phyloP scores from a whole-genome alignment of 768 basidiomycete genomes.

The Rossbeevera mucosa region DNA sequence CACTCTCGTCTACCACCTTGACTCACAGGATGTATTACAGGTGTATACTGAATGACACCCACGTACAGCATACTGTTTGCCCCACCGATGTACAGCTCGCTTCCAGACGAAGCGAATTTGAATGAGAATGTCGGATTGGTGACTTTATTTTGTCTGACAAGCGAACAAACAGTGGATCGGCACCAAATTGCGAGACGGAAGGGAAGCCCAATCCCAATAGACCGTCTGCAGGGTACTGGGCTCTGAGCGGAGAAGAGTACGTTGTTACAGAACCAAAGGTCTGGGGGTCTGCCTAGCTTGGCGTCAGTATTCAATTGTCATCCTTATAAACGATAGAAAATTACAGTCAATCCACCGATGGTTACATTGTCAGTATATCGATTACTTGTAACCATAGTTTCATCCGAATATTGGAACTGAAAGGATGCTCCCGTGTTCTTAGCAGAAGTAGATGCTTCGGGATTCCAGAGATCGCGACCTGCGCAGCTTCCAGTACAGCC shows the following conservation, averaged over 20 bases:
- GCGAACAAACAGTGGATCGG: not conserved
- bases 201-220: not conserved
- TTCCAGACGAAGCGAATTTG: not conserved
- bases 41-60: not conserved
- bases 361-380: not conserved
- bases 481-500: not conserved
- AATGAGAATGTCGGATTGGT: not conserved
- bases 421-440: not conserved
- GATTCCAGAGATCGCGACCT: not conserved
- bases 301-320: not conserved
- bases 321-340: not conserved
- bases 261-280: not conserved
- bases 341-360: not conserved
- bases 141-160: not conserved
- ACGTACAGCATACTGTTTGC: not conserved
- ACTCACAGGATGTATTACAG: not conserved
- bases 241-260: not conserved
- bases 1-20: not conserved
- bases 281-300: not conserved
- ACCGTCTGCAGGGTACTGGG: not conserved
- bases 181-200: not conserved
- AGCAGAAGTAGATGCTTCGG: not conserved
- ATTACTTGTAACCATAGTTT: not conserved
- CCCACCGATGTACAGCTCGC: not conserved
- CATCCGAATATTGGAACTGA: not conserved